Evolutionary conservation across 768 basidiomycete genomes (phyloP), one percentile per base, ranked within the genome.

Genomic region (Russula sp.): DNA sequence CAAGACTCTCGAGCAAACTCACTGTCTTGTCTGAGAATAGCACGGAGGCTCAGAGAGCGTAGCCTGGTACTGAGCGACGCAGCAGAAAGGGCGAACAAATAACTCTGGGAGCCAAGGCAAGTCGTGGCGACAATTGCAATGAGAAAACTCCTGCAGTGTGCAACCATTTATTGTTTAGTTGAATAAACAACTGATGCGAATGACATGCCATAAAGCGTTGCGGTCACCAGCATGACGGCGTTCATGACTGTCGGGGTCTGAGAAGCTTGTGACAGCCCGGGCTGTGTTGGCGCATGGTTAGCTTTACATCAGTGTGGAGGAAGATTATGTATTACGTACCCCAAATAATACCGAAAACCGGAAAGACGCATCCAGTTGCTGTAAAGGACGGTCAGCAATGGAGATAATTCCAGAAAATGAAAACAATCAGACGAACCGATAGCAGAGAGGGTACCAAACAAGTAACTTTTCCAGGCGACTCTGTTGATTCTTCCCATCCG

Each of bases 21-120:
- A 84, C 89, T 85, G 70, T 96, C 94, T 78, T 95, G 92, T 55
- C 91, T 79, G 13, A 97, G 75, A 52, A 92, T 86, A 5, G 94
- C 84, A 54, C 74, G 78, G 82, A 97, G 94, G 63, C 79, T 82
- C 55, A 87, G 70, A 0, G 78, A 78, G 40, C 94, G 84, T 50
- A 98, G 71, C 59, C 83, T 86, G 39, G 80, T 75, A 1, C 87
- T 86, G 55, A 97, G 74, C 3, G 74, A 75, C 4, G 90, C 84
- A 45, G 91, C 89, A 5, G 89, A 77, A 2, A 76, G 71, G 8
- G 83, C 74, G 70, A 91, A 92, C 55, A 82, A 73, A 68, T 80
- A 87, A 66, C 85, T 87, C 71, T 94, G 90, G 55, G 77, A 52
- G 40, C 78, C 79, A 50, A 90, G 86, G 37, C 78, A 66, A 6